A percentile compares a stretch with the other conserved stretches of the same genome.
Evolutionary conservation across 192 early-diverging fungal genomes (phyloP).

Genomic region (Backusella sp.): DNA sequence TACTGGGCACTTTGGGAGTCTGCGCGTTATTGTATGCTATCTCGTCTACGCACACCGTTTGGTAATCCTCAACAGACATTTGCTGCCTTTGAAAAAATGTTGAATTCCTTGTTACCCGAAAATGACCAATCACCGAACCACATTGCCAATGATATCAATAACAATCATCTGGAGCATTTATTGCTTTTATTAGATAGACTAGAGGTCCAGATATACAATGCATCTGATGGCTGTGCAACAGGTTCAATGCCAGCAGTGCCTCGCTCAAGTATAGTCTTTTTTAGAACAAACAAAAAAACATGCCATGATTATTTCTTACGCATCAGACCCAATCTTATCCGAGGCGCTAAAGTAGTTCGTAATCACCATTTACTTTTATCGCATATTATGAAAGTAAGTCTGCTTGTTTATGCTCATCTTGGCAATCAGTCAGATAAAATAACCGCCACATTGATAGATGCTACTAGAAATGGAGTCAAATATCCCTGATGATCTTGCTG

Average conservation of each 20-base stretch:
- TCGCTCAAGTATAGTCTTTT: conserved; percentile 65
- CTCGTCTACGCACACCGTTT: conserved; percentile 70
- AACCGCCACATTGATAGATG: neutral
- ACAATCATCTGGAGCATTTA: conserved; percentile 41
- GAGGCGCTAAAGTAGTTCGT: conserved; percentile 46
- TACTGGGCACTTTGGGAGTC: conserved; percentile 80
- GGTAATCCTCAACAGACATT: conserved; percentile 69
- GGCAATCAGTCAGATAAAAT: neutral
- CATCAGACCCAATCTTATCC: conserved; percentile 53
- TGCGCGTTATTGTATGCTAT: conserved; percentile 69
- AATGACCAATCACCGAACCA: neutral
- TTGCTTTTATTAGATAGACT: conserved; percentile 66
- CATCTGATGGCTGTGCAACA: conserved; percentile 54
- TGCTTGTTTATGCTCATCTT: neutral
- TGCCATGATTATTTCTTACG: conserved; percentile 80
- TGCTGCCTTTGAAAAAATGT: conserved; percentile 46
- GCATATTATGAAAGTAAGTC: conserved; percentile 37
- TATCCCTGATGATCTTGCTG: neutral
- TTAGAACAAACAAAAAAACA: conserved; percentile 64
- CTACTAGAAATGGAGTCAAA: conserved; percentile 1
- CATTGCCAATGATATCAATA: neutral
- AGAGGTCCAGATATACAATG: conserved; percentile 72
- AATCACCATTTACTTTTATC: conserved; percentile 41
- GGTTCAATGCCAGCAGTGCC: conserved; percentile 60
- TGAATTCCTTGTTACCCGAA: conserved; percentile 33